Evolutionary conservation across 2,329 filamentous ascomycete species (phyloP).

Genomic region (Colletotrichum costaricense): DNA sequence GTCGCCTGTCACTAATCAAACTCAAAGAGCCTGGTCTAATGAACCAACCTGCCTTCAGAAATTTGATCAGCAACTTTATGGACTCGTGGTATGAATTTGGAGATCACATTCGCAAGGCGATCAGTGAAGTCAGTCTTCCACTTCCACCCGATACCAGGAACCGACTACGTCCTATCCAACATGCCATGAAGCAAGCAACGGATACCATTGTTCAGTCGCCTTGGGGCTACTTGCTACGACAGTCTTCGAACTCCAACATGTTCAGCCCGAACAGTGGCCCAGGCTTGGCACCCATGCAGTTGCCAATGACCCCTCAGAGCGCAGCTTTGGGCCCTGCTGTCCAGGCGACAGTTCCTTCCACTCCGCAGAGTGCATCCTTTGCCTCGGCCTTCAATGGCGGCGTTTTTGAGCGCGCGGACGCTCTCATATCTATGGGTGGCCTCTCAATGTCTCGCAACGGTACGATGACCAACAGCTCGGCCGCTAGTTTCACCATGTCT

Average conservation of each 20-base stretch:
- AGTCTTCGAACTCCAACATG: slow-evolving; percentile 34
- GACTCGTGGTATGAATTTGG: slow-evolving; percentile 76
- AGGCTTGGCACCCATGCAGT: slow-evolving; percentile 48
- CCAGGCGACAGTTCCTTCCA: slow-evolving; percentile 87
- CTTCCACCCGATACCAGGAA: slow-evolving; percentile 76
- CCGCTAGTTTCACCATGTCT: slow-evolving; percentile 36
- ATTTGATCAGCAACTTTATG: slow-evolving; percentile 80
- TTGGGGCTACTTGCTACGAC: slow-evolving; percentile 60
- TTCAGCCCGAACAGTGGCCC: slow-evolving; percentile 39
- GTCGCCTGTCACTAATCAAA: slow-evolving; percentile 81
- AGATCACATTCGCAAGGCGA: slow-evolving; percentile 60
- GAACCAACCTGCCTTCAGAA: slow-evolving; percentile 71
- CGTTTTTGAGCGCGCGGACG: slow-evolving; percentile 70
- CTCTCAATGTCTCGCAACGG: slow-evolving; percentile 67
- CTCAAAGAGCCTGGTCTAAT: slow-evolving; percentile 85
- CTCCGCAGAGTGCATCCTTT: slow-evolving; percentile 69
- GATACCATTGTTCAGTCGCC: slow-evolving; percentile 74
- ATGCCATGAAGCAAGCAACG: slow-evolving; percentile 83
- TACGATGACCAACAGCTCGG: slow-evolving; percentile 52
- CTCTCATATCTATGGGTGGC: slow-evolving; percentile 67
- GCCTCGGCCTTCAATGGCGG: slow-evolving; percentile 65
- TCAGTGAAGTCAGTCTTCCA: slow-evolving; percentile 64
- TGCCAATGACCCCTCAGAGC: slow-evolving; percentile 89
- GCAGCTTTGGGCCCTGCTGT: slow-evolving; percentile 90
- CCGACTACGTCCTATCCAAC: slow-evolving; percentile 83